Evolutionary conservation across 805 yeast species (phyloP), one percentile per base, ranked within the genome.

Genomic region (Blastobotrys terrestris): DNA sequence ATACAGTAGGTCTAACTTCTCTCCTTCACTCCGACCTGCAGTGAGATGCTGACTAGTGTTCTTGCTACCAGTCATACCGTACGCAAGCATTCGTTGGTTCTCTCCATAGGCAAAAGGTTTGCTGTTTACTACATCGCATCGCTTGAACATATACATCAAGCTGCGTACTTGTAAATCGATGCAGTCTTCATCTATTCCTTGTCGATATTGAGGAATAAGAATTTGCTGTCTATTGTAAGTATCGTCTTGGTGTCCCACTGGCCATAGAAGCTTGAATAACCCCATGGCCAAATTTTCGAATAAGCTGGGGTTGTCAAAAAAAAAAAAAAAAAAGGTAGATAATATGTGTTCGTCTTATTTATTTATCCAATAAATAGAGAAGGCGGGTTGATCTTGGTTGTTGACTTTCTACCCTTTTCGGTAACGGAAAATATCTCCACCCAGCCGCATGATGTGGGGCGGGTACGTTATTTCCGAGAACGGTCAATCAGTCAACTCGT

Each of bases 121-220:
- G 14, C 77, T 60, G 26, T 64, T 66, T 53, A 74, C 69, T 39
- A 81, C 70, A 18, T 71, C 67, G 51, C 78, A 71, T 49, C 87
- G 68, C 54, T 76, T 75, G 68, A 76, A 84, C 63, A 80, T 71
- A 62, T 84, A 85, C 26, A 73, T 63, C 52, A 85, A 66, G 2
- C 87, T 73, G 60, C 78, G 81, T 53, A 83, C 73, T 56, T 82
- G 87, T 18, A 84, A 70, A 57, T 82, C 87, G 11, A 81, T 73
- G 3, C 82, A 75, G 62, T 84, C 89, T 52, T 77, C 81, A 3
- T 63, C 52, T 26, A 67, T 73, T 2, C 81, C 83, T 42, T 69
- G 72, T 14, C 62, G 50, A 55, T 78, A 81, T 5, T 67, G 66
- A 2, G 85, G 85, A 18, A 79, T 76, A 13, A 77, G 72, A 21